Conservation (phyloP, 2,329 filamentous ascomycete genomes). For the Thielaviopsis musarum region DNA sequence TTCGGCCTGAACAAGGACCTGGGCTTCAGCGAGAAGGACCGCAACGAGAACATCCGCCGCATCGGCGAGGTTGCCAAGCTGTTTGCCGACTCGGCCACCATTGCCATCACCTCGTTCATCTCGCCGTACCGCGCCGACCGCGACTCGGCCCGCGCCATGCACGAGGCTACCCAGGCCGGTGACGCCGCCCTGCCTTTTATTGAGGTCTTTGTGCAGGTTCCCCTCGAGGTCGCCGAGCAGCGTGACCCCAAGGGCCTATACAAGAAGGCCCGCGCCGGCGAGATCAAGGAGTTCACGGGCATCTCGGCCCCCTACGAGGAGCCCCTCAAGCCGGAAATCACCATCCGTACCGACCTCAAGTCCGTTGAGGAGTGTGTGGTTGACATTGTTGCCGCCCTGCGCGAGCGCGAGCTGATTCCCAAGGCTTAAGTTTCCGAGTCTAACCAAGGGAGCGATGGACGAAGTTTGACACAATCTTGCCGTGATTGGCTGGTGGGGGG, state of each 20-base stretch:
- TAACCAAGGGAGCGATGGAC: neutral
- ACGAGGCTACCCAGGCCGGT: slow-evolving; percentile 36
- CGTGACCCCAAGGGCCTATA: slow-evolving; percentile 95
- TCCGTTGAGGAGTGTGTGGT: slow-evolving; percentile 77
- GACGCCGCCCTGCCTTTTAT: slow-evolving; percentile 71
- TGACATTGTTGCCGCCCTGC: slow-evolving; percentile 67
- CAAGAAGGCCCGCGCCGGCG: slow-evolving; percentile 84
- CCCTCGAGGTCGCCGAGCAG: slow-evolving; percentile 81
- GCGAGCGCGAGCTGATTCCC: slow-evolving; percentile 37
- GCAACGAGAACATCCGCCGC: slow-evolving; percentile 93
- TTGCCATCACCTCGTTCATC: slow-evolving; percentile 93
- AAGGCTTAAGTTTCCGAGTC: slow-evolving; percentile 1
- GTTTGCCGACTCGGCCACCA: slow-evolving; percentile 75
- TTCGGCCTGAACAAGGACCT: slow-evolving; percentile 97
- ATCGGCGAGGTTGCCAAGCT: slow-evolving; percentile 95
- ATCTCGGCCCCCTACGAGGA: slow-evolving; percentile 92
- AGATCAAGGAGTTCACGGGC: slow-evolving; percentile 96
- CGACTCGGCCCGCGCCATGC: slow-evolving; percentile 62
- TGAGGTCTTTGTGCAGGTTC: slow-evolving; percentile 86
- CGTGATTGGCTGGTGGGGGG: no score
- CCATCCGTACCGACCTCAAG: slow-evolving; percentile 65
- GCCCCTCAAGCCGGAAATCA: slow-evolving; percentile 70
- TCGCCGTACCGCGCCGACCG: slow-evolving; percentile 84
- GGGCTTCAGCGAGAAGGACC: slow-evolving; percentile 80
- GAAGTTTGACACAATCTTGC: no score